phyloP scores from a whole-genome alignment of 176 grass and related monocot genomes.

The Cenchrus purpureus region DNA sequence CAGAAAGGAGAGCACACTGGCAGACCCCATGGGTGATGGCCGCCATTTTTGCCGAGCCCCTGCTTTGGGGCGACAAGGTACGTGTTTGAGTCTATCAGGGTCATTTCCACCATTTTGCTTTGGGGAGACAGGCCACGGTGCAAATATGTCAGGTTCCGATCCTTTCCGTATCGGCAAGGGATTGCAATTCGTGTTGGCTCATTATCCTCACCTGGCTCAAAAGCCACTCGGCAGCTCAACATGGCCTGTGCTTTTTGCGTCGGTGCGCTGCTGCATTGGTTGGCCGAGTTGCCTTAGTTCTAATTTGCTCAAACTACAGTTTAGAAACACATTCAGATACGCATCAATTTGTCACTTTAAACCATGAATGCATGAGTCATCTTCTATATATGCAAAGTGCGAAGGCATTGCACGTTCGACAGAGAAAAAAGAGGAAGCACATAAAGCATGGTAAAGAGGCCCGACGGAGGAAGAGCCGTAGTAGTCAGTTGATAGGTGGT shows the following conservation, averaged over 20 bases:
- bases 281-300: not conserved
- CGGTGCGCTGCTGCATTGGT: not conserved
- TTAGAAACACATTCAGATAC: not conserved
- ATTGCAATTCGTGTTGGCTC: not conserved
- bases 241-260: not conserved
- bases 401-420: not conserved
- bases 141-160: not conserved
- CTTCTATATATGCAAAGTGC: not conserved
- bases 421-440: not conserved
- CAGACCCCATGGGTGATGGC: not conserved
- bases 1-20: constrained; percentile 22
- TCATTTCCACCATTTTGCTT: constrained; percentile 7
- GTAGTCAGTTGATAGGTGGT: not conserved
- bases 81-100: not conserved
- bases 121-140: not conserved
- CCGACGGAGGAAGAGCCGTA: not conserved
- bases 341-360: not conserved
- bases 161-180: not conserved
- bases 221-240: not conserved
- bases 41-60: not conserved
- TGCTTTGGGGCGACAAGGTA: constrained; percentile 21
- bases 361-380: not conserved
- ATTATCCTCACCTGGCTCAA: not conserved
- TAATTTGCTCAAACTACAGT: not conserved
- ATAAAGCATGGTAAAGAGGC: not conserved